Evolutionary conservation across 2,329 filamentous ascomycete species (phyloP).

Genomic region (Clonostachys solani): DNA sequence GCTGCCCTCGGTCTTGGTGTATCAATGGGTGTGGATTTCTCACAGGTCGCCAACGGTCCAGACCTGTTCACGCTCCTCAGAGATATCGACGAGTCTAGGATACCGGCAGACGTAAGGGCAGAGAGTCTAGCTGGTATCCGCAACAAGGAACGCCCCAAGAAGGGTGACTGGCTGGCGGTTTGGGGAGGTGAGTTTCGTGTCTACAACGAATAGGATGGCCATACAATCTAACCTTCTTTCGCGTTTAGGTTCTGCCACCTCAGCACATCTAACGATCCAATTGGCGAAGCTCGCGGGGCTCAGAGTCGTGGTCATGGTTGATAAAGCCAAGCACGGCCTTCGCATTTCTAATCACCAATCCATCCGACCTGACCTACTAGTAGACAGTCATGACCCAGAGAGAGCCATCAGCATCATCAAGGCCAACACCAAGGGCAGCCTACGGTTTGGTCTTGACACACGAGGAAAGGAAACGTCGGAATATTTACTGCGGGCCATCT

Average conservation of each 20-base stretch:
- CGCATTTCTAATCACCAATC: conserved; percentile 42
- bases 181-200: conserved; percentile 56
- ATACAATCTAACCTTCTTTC: background rate
- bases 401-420: conserved; percentile 64
- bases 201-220: conserved; percentile 3
- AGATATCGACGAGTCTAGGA: conserved; percentile 31
- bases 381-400: conserved; percentile 62
- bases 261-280: conserved; percentile 62
- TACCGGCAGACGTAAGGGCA: conserved; percentile 57
- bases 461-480: conserved; percentile 60
- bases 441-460: conserved; percentile 68
- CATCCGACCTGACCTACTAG: conserved; percentile 54
- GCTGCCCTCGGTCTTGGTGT: conserved; percentile 63
- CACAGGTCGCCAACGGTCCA: conserved; percentile 44
- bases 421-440: conserved; percentile 47
- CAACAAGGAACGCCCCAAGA: conserved; percentile 44
- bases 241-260: conserved; percentile 58
- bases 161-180: conserved; percentile 67
- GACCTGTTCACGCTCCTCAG: conserved; percentile 51
- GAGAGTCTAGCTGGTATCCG: conserved; percentile 58
- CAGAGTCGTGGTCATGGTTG: conserved; percentile 61
- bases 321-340: conserved; percentile 61
- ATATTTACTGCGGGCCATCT: conserved; percentile 49
- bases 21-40: conserved; percentile 66
- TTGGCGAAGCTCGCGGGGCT: conserved; percentile 64